Percentiles rank a stretch among this genome's conserved stretches.
phyloP scores from a whole-genome alignment of 2,329 filamentous ascomycete species.

The Orbilia blumenaviensis region DNA sequence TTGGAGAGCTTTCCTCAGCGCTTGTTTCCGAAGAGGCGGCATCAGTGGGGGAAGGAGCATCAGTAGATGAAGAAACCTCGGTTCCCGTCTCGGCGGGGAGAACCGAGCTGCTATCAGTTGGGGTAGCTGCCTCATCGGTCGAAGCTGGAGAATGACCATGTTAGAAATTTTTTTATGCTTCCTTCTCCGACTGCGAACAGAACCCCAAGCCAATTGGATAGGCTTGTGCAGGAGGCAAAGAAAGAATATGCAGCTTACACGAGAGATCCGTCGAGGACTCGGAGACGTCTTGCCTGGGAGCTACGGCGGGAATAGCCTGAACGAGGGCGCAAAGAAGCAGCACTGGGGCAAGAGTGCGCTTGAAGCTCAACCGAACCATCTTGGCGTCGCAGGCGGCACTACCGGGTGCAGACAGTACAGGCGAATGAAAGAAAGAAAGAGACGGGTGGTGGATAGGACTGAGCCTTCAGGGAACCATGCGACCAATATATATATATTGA shows the following conservation, averaged over 20 bases:
- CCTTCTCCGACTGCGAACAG: neutral
- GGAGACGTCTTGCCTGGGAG: conserved; percentile 30
- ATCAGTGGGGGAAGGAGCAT: conserved; percentile 1
- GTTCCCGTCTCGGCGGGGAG: conserved; percentile 29
- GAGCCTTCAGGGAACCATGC: conserved; percentile 7
- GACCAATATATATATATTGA: conserved; percentile 2
- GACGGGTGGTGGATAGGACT: neutral
- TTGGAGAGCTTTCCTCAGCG: conserved; percentile 13
- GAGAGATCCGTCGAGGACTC: conserved; percentile 27
- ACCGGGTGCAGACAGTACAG: conserved; percentile 1
- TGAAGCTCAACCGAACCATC: conserved; percentile 49
- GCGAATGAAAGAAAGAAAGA: conserved; percentile 2
- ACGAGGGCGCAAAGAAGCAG: conserved; percentile 48
- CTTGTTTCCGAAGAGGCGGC: neutral
- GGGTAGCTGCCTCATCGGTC: conserved; percentile 14
- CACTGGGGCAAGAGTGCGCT: conserved; percentile 44
- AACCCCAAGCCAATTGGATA: conserved; percentile 5
- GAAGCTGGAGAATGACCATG: conserved; percentile 6
- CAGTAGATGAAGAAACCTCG: conserved; percentile 11
- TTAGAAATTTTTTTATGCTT: conserved; percentile 17
- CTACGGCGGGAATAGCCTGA: conserved; percentile 42
- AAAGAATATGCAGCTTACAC: neutral
- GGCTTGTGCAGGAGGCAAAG: too few relatives aligned
- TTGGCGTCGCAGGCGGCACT: conserved; percentile 25
- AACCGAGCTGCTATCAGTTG: conserved; percentile 20